Evolutionary conservation across 2,329 filamentous ascomycete genomes (phyloP), one percentile per base, ranked within the genome.

Genomic region (Ophiostoma quercus): DNA sequence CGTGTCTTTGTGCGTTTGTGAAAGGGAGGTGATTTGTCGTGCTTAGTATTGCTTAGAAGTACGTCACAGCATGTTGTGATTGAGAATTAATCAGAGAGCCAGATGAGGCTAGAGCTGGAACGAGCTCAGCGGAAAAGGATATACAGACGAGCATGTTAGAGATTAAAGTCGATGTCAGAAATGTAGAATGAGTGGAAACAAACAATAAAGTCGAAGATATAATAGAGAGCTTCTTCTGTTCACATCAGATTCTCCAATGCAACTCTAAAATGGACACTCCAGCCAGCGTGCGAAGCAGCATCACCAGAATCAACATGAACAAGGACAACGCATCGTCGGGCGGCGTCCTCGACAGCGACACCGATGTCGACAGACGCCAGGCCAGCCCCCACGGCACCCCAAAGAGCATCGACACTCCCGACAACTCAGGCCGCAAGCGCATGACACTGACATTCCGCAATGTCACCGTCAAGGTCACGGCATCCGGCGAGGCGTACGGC

Each of bases 371-470:
- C 57, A 16, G 25, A 25, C 57, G 12, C 8, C 22, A 62, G 11
- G 22, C 11, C 22, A 34, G 51, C 51, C 51, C 34, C 5, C 12
- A 32, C 8, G 57, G 8, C 12, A 25, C 9, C 57, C 19, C 51
- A 57, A 25, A 57, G 11, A 25, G n/a, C n/a, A 3, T 25, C n/a
- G 51, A 57, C 7, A 16, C 25, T 5, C 1, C 25, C 16, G 25
- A n/a, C 5, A 6, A 19, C 2, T 22, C 9, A 2, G 39, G 16
- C 8, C 67, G 34, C 12, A 73, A 73, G 34, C 63, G 60, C 5
- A 9, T 73, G 51, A 73, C 72, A 3, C 67, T 73, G 16, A 73
- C 72, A 6, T 73, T 73, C 60, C 16, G 67, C n/a, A 47, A 70
- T 14, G 47, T 73, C 12, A 72, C 72, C 0, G 69, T 73, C 14